Evolutionary conservation across 1,284 basidiomycete species (phyloP), one percentile per base, ranked within the genome.

Genomic region (Chiua sp.): DNA sequence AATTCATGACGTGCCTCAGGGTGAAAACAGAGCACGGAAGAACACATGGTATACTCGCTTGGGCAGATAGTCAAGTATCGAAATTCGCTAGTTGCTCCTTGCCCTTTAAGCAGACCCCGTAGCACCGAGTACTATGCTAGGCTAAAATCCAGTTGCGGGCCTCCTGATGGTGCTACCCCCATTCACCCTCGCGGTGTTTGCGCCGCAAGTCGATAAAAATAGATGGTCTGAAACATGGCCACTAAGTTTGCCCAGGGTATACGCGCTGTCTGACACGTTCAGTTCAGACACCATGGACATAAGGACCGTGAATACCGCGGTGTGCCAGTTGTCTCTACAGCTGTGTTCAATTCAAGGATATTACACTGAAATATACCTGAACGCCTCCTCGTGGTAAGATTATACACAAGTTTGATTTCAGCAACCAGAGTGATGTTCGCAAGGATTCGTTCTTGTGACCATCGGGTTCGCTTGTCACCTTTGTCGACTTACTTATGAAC

Each of bases 301-400:
- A 44, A 79, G 82, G 42, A 91, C 88, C 7, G 87, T 87, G 86
- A 86, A 85, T 68, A 86, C 80, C 3, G 85, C 81, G 13, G 83
- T 86, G 10, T 84, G 90, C 53, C 92, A 92, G 30, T 32, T 10
- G 30, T 32, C 30, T 35, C 35, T 35, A 13, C 35, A 35, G 15
- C 12, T 35, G 35, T 35, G 33, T 62, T 57, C 39, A 58, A 55
- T 57, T 48, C 35, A 35, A 55, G 47, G 18, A 46, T 22, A 50
- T n/a, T 22, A 48, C 26, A 28, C 47, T 65, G 33, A 62, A 47
- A 22, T 15, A 32, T 32, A 46, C 42, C 39, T 59, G 49, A 33
- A n/a, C 87, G 85, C 33, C 90, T 92, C 77, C 74, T 91, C 61
- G 87, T 90, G 87, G 87, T 88, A 11, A 87, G 89, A 67, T 84